Conservation (phyloP, 2,329 filamentous ascomycete genomes). For the Microdochium paspali region DNA sequence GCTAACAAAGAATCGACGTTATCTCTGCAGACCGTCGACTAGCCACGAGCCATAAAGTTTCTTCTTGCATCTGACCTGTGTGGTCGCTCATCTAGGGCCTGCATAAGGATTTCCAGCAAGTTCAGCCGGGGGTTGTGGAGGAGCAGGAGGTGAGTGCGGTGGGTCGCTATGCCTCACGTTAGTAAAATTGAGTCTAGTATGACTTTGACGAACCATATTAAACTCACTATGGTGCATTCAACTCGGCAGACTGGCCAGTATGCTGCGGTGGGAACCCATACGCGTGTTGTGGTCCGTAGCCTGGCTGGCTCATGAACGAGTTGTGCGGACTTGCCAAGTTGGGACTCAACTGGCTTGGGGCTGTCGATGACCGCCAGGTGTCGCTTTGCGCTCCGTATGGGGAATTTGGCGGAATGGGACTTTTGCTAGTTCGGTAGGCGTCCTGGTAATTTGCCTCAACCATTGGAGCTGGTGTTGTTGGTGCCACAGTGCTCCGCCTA, state of each 20-base stretch:
- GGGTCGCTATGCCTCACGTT: not conserved
- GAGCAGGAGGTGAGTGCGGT: not conserved
- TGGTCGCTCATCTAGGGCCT: not conserved
- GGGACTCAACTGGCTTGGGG: not conserved
- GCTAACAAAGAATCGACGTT: not conserved
- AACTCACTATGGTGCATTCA: not conserved
- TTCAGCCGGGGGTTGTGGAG: not conserved
- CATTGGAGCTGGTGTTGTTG: slow-evolving; percentile 12
- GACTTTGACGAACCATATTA: not conserved
- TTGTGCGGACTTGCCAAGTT: slow-evolving; percentile 8
- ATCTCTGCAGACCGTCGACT: no score
- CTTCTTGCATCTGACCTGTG: not conserved
- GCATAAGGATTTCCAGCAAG: not conserved
- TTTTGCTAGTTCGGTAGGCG: slow-evolving; percentile 4
- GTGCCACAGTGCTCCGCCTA: slow-evolving; percentile 11
- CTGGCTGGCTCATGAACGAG: slow-evolving; percentile 9
- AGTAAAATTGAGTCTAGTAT: not conserved
- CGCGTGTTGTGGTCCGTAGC: slow-evolving; percentile 4
- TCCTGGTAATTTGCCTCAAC: slow-evolving; percentile 15
- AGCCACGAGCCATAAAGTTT: no score
- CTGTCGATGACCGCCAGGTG: slow-evolving; percentile 1
- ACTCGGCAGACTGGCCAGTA: not conserved
- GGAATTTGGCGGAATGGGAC: slow-evolving; percentile 4
- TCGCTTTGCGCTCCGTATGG: slow-evolving; percentile 7
- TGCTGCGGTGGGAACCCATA: slow-evolving; percentile 2